Conservation (phyloP, 2,329 filamentous ascomycete genomes). For the Delphinella strobiligena region DNA sequence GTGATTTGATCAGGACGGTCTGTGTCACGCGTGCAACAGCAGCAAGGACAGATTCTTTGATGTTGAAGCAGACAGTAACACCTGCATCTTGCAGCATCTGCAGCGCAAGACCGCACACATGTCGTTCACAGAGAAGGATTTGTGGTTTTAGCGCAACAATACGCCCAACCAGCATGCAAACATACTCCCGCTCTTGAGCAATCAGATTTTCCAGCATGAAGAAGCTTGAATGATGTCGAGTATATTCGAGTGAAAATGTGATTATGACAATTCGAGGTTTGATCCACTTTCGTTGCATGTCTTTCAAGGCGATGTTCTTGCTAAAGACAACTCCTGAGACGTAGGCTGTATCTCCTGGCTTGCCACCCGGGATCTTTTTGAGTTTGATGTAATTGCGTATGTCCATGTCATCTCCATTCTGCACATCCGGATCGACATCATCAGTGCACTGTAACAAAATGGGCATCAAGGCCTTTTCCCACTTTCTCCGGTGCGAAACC, state of each 20-base stretch:
- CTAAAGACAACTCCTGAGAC: slow-evolving; percentile 94
- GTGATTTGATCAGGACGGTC: slow-evolving; percentile 83
- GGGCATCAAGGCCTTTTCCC: slow-evolving; percentile 83
- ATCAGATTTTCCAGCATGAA: slow-evolving; percentile 98
- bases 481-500: slow-evolving; percentile 61
- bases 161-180: slow-evolving; percentile 80
- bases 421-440: slow-evolving; percentile 86
- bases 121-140: slow-evolving; percentile 80
- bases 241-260: slow-evolving; percentile 92
- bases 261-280: slow-evolving; percentile 84
- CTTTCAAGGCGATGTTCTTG: slow-evolving; percentile 92
- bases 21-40: slow-evolving; percentile 88
- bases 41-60: slow-evolving; percentile 90
- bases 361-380: slow-evolving; percentile 88
- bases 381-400: slow-evolving; percentile 95
- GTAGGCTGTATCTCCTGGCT: slow-evolving; percentile 85
- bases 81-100: slow-evolving; percentile 79
- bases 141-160: slow-evolving; percentile 79
- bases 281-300: slow-evolving; percentile 77
- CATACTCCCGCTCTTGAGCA: slow-evolving; percentile 87
- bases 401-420: slow-evolving; percentile 87
- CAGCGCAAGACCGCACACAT: slow-evolving; percentile 81
- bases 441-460: slow-evolving; percentile 85
- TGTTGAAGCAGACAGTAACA: slow-evolving; percentile 90
- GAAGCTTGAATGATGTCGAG: slow-evolving; percentile 84